These are phyloP conservation scores for Coelastrella sp. DNA, from an alignment of 139 green algal genomes.

Conservation along the genomic window DNA sequence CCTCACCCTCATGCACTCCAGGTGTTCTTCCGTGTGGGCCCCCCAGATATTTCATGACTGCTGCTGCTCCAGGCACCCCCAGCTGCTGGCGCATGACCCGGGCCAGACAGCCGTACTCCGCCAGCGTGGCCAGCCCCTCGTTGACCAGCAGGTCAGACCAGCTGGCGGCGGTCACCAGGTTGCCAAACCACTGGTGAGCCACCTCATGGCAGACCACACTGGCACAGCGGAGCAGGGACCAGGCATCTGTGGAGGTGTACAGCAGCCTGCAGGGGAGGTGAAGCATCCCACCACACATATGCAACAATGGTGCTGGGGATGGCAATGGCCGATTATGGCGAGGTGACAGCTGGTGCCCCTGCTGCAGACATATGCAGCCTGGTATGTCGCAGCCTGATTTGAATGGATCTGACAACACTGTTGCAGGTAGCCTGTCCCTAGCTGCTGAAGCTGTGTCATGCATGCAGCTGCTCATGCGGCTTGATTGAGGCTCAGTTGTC, in stretches of 20 bases:
- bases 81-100: not conserved
- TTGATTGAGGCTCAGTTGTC: too few relatives aligned
- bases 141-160: constrained; percentile 51
- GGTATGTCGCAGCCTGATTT: too few relatives aligned
- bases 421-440: too few relatives aligned
- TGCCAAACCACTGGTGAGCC: constrained; percentile 69
- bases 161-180: constrained; percentile 5
- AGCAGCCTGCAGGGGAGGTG: not conserved
- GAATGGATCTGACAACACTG: too few relatives aligned
- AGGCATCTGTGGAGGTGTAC: not conserved
- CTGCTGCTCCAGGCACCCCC: not conserved
- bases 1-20: constrained; percentile 23
- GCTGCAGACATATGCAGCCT: too few relatives aligned
- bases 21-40: not conserved
- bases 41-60: not conserved
- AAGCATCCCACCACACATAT: not conserved
- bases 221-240: constrained; percentile 56
- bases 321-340: too few relatives aligned
- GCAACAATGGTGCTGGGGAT: too few relatives aligned
- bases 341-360: too few relatives aligned
- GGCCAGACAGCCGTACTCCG: constrained; percentile 65
- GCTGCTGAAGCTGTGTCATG: too few relatives aligned
- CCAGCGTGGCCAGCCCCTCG: constrained; percentile 61
- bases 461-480: too few relatives aligned
- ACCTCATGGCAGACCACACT: constrained; percentile 89